These are phyloP conservation scores for Nannizziopsis arthrosporioides DNA, from an alignment of 2,329 filamentous ascomycete species.

Conservation along the genomic window DNA sequence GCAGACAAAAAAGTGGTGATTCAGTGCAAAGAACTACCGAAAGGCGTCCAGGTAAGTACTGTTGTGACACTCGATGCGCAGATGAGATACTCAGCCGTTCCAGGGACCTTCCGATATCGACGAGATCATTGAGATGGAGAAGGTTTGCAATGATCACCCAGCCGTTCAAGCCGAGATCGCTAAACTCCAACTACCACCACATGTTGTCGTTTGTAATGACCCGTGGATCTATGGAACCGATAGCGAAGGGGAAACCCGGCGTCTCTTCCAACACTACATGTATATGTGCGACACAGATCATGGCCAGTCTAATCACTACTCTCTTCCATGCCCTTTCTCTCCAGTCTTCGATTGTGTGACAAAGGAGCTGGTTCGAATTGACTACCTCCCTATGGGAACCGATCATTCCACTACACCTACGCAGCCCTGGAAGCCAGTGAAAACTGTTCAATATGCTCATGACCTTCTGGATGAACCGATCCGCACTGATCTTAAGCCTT, in stretches of 20 bases:
- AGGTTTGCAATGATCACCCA: constrained; percentile 44
- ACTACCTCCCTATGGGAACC: constrained; percentile 55
- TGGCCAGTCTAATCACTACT: constrained; percentile 56
- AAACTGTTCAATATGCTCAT: constrained; percentile 44
- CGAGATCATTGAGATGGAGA: constrained; percentile 49
- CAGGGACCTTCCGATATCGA: constrained; percentile 48
- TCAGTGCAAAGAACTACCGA: constrained; percentile 35
- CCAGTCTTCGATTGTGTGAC: constrained; percentile 53
- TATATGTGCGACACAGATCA: constrained; percentile 53
- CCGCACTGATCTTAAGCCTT: constrained; percentile 51
- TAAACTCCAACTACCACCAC: constrained; percentile 48
- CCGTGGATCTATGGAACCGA: constrained; percentile 58
- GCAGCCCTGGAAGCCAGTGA: constrained; percentile 45
- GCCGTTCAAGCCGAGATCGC: constrained; percentile 48
- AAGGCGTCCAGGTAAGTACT: constrained; percentile 34
- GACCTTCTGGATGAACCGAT: constrained; percentile 53
- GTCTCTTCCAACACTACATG: constrained; percentile 34
- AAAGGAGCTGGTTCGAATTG: constrained; percentile 56
- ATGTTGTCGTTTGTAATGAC: constrained; percentile 46
- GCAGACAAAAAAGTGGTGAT: constrained; percentile 28
- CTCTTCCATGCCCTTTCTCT: constrained; percentile 54
- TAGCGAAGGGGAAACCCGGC: constrained; percentile 28
- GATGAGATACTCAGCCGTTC: constrained; percentile 12
- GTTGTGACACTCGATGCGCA: neutral
- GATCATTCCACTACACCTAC: constrained; percentile 48